Base-by-base conservation (phyloP, 2,329 filamentous ascomycete species). In the Diaporthe longicolla region DNA sequence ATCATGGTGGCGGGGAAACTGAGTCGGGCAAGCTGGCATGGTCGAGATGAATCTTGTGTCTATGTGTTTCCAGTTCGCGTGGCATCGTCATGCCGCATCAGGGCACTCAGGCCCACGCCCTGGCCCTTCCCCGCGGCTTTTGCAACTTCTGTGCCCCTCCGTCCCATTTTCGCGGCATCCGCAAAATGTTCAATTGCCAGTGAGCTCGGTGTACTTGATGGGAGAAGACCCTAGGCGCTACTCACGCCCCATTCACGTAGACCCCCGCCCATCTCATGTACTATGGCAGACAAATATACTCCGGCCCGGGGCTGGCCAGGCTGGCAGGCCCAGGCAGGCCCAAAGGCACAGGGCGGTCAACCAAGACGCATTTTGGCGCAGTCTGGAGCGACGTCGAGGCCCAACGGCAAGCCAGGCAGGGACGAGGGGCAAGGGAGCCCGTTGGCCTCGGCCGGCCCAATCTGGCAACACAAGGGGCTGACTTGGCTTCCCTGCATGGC, bases 71-170 rank as follows among this genome's bases (percentile, higher is more conserved):
- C 15, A 6, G 29, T 52, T 50, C 43, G 55, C 43, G 48, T 26
- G n/a, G 32, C 24, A 45, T 48, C 54, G 48, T 73, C 58, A 50
- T 58, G 54, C 71, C 35, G 50, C 72, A 61, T 24, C 35, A 55
- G 52, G 61, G 57, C 65, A 63, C 63, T 32, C 29, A 21, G 19
- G 45, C 45, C 21, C 7, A n/a, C 45, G 45, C 6, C 45, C 7
- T 26, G 40, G 15, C 10, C 35, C 11, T 26, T 24, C 43, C 55
- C 52, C 55, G 57, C 72, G 65, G 61, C 37, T 15, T 63, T 57
- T 72, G 70, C 73, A 61, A 69, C 43, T 24, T 52, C 37, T 52
- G 63, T 66, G 63, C 48, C 63, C 63, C 37, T 45, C 45, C 43
- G 43, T 66, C 63, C 63, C 63, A 66, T 52, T 24, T 66, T 37